phyloP scores from a whole-genome alignment of 306 rosid genomes.

The Boehmeria nivea region DNA sequence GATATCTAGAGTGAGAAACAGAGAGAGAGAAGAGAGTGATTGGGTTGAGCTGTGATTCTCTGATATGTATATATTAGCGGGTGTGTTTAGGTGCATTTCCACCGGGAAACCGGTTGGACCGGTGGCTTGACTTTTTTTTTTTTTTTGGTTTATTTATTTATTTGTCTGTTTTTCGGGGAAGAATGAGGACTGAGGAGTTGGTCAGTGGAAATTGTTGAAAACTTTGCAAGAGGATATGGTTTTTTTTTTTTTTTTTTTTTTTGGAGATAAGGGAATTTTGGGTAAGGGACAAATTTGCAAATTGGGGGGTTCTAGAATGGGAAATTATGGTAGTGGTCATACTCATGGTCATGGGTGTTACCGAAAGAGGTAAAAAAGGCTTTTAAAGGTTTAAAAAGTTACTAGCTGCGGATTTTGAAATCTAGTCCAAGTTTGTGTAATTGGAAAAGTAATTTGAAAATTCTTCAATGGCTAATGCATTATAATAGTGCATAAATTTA shows the following conservation, averaged over 20 bases:
- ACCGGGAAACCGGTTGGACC: conserved; percentile 28
- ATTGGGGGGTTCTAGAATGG: too few relatives aligned
- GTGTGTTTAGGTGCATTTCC: not conserved
- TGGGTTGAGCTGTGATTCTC: not conserved
- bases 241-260: too few relatives aligned
- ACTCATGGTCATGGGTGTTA: not conserved
- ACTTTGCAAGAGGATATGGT: not conserved
- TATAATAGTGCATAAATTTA: too few relatives aligned
- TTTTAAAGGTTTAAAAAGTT: not conserved
- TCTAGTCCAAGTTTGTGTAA: not conserved
- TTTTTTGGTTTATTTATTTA: not conserved
- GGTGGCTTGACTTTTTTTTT: conserved; percentile 13
- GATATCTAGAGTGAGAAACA: not conserved
- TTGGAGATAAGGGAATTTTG: not conserved
- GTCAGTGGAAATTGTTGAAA: conserved; percentile 9
- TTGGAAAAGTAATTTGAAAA: not conserved
- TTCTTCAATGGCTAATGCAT: too few relatives aligned
- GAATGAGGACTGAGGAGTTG: not conserved
- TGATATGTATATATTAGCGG: not conserved
- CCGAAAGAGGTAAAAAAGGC: not conserved
- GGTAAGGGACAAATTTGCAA: too few relatives aligned
- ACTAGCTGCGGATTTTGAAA: not conserved
- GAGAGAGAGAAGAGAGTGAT: not conserved
- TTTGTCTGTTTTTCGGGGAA: not conserved
- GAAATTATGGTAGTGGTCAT: too few relatives aligned